These are phyloP conservation scores for Colletotrichum sp. DNA, from an alignment of 2,329 filamentous ascomycete species.

Conservation along the genomic window DNA sequence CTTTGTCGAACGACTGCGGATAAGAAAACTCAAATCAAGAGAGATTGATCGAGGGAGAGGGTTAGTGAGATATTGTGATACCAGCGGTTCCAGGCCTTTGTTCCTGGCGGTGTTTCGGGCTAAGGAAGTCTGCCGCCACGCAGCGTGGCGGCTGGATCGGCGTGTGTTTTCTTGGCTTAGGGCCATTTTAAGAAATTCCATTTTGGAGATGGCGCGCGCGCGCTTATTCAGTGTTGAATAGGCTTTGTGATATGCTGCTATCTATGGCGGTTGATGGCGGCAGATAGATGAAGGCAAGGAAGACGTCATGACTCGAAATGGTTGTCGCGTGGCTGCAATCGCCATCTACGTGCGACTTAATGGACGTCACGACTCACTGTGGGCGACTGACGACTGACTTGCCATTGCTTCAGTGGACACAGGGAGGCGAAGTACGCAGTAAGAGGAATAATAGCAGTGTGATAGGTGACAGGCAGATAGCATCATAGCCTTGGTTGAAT, in stretches of 20 bases:
- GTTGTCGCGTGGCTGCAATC: neutral
- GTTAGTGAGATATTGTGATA: neutral
- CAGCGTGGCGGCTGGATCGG: neutral
- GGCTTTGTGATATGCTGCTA: neutral
- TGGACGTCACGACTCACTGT: neutral
- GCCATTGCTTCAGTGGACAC: neutral
- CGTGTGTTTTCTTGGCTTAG: neutral
- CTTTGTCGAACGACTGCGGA: neutral
- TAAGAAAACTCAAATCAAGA: neutral
- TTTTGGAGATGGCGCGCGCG: neutral
- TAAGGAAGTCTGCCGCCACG: neutral
- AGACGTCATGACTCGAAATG: neutral
- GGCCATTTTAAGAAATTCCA: neutral
- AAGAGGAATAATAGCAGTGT: neutral
- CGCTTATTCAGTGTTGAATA: neutral
- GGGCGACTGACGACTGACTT: neutral
- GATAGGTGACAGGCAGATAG: neutral
- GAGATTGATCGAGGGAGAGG: neutral
- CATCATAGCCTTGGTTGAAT: too few species aligned
- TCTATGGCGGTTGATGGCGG: neutral
- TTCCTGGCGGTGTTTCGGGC: slow-evolving; percentile 8
- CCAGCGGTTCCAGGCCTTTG: neutral
- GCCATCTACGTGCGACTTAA: neutral
- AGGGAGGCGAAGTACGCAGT: neutral
- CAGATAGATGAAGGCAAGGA: neutral